Evolutionary conservation across 2,329 filamentous ascomycete species (phyloP), one percentile per base, ranked within the genome.

Genomic region (Penicillium sumatraense): DNA sequence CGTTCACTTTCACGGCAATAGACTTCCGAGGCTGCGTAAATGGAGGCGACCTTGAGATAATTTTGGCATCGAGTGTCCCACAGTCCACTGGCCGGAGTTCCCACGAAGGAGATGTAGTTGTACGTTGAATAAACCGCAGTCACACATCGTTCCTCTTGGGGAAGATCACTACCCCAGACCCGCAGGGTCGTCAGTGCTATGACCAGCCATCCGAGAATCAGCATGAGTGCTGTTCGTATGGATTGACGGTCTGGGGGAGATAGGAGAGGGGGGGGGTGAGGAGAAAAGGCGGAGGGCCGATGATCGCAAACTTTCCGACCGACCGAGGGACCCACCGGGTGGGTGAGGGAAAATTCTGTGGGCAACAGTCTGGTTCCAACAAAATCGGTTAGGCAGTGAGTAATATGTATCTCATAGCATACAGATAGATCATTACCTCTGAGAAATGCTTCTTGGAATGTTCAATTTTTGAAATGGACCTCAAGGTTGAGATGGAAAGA

Each of bases 21-120:
- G 1, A 67, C 20, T 3, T 71, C 67, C 1, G 68, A 66, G 1
- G 73, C 65, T 2, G 73, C 72, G 51, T 75, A 76, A 11, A 74
- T 69, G 1, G 74, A 76, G 2, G 60, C 61, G 2, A 74, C 70
- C 24, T 64, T 56, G 1, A 74, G 57, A 0, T 62, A 51, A 53
- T 75, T 74, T 18, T 63, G 68, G 49, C 74, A 76, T 31, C 64
- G 57, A 1, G 62, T 59, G n/a, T 61, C 57, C 60, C 66, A 68
- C 36, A 52, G 44, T 0, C 63, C 63, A 7, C 54, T 56, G 18
- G 58, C 41, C 1, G 63, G 62, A 16, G 54, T 26, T 0, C 67
- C 67, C 7, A 59, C 53, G 51, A 74, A 74, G 0, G 66, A 62
- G 49, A 74, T 61, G 49, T 69, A 72, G 35, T 64, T 64, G 49